Conservation (phyloP, 2,329 filamentous ascomycete genomes). For the Fusarium humuli region DNA sequence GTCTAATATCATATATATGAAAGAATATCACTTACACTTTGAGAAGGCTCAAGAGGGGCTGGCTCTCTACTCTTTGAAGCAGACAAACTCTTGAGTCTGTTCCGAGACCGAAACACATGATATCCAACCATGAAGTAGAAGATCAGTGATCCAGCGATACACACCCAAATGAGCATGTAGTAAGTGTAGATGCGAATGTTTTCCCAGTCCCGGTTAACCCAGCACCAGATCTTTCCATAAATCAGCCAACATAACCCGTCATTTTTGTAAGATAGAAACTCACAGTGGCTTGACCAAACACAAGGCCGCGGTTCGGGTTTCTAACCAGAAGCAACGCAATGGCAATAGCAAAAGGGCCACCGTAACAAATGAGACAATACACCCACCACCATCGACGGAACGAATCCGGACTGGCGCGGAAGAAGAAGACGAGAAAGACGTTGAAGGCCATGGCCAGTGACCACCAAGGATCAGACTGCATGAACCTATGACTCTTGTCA, state of each 20-base stretch:
- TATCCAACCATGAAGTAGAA: slow-evolving; percentile 70
- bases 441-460: slow-evolving; percentile 86
- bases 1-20: neutral
- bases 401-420: slow-evolving; percentile 70
- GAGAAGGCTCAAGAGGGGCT: slow-evolving; percentile 51
- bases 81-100: slow-evolving; percentile 66
- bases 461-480: slow-evolving; percentile 82
- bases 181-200: slow-evolving; percentile 70
- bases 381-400: slow-evolving; percentile 79
- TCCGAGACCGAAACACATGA: slow-evolving; percentile 69
- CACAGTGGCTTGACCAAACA: slow-evolving; percentile 70
- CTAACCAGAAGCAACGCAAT: slow-evolving; percentile 72
- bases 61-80: slow-evolving; percentile 49
- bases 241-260: slow-evolving; percentile 1
- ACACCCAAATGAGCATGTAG: slow-evolving; percentile 71
- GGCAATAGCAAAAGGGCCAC: slow-evolving; percentile 75
- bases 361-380: slow-evolving; percentile 78
- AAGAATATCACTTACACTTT: neutral
- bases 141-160: slow-evolving; percentile 64
- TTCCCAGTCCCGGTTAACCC: slow-evolving; percentile 67
- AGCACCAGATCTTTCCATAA: slow-evolving; percentile 68
- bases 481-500: slow-evolving; percentile 67
- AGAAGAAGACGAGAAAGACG: slow-evolving; percentile 77
- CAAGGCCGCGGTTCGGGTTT: slow-evolving; percentile 50
- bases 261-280: slow-evolving; percentile 34